Evolutionary conservation across 2,329 filamentous ascomycete genomes (phyloP).

Genomic region (Ophiognomonia clavigignenti-juglandacearum): DNA sequence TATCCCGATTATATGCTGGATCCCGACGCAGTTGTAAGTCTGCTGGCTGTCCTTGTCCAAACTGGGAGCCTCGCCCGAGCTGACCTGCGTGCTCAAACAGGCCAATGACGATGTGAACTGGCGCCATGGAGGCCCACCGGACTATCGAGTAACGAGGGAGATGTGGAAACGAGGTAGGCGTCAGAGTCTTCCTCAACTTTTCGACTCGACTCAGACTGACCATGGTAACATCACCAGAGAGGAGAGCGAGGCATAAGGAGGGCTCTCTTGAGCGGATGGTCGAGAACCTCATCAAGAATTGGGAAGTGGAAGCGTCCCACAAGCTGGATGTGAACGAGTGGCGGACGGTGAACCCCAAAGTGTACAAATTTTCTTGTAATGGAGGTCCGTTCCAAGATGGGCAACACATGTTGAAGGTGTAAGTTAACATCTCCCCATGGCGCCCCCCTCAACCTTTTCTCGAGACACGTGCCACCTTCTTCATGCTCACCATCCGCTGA

Average conservation of each 20-base stretch:
- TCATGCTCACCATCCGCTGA: not conserved
- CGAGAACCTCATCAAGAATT: conserved; percentile 68
- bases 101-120: conserved; percentile 48
- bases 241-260: conserved; percentile 48
- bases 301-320: conserved; percentile 68
- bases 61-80: too few relatives aligned
- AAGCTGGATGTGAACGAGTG: conserved; percentile 57
- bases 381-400: conserved; percentile 51
- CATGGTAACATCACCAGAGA: conserved; percentile 38
- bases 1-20: conserved; percentile 54
- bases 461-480: too few relatives aligned
- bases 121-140: conserved; percentile 56
- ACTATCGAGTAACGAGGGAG: conserved; percentile 60
- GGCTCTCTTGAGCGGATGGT: conserved; percentile 56
- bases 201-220: conserved; percentile 9
- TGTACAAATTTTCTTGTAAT: conserved; percentile 61
- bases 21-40: conserved; percentile 48
- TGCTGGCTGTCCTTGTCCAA: too few relatives aligned
- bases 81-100: too few relatives aligned
- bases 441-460: too few relatives aligned
- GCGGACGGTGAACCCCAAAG: conserved; percentile 57
- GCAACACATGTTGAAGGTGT: conserved; percentile 61
- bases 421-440: conserved; percentile 22
- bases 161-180: conserved; percentile 53
- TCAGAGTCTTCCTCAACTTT: not conserved